Conservation (phyloP, 768 basidiomycete genomes). For the Kwoniella dendrophila region DNA sequence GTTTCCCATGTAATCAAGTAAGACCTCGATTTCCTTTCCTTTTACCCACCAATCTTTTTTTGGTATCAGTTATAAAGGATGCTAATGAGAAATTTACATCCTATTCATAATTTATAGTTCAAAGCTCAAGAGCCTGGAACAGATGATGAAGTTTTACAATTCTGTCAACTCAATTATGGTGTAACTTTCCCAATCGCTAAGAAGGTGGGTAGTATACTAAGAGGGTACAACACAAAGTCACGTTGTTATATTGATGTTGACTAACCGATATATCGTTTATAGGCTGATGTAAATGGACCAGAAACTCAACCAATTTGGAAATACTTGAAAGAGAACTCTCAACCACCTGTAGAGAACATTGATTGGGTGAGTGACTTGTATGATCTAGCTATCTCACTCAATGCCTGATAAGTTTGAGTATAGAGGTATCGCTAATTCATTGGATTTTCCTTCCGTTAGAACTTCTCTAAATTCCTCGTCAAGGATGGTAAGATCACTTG, state of each 20-base stretch:
- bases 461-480: constrained; percentile 54
- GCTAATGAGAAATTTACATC: background rate
- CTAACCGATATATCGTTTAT: background rate
- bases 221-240: background rate
- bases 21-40: background rate
- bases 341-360: constrained; percentile 51
- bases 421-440: background rate
- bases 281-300: constrained; percentile 56
- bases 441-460: constrained; percentile 19
- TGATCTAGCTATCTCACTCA: background rate
- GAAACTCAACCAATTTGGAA: constrained; percentile 55
- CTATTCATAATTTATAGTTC: constrained; percentile 35
- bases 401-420: background rate
- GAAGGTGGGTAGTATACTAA: constrained; percentile 35
- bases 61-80: background rate
- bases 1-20: constrained; percentile 56
- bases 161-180: constrained; percentile 55
- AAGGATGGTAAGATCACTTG: constrained; percentile 52
- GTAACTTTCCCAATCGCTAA: constrained; percentile 56
- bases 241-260: background rate
- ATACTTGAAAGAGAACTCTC: constrained; percentile 49
- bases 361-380: constrained; percentile 46
- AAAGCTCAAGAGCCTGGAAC: constrained; percentile 56
- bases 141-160: constrained; percentile 54
- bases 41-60: background rate